Evolutionary conservation across 75 land plant genomes (phyloP).

Genomic region (Pinus albicaulis): DNA sequence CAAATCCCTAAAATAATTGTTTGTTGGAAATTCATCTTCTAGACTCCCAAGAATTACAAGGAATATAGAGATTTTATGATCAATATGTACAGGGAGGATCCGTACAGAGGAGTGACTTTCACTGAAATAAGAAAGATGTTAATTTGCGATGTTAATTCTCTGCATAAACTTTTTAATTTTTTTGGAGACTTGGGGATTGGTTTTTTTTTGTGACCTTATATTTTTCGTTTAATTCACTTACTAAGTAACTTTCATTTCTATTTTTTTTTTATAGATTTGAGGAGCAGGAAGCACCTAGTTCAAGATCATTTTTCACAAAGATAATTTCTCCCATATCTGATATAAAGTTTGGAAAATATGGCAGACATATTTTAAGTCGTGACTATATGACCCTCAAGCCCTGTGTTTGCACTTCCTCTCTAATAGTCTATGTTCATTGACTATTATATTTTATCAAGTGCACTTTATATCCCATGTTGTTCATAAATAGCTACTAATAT

Average conservation of each 20-base stretch:
- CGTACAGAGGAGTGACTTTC: too few relatives aligned
- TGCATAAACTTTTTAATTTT: constrained; percentile 68
- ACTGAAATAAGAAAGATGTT: too few relatives aligned
- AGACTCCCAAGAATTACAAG: too few relatives aligned
- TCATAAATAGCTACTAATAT: neutral
- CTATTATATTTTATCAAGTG: neutral
- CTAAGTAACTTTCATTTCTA: neutral
- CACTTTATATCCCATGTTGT: neutral
- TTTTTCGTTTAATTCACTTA: too few relatives aligned
- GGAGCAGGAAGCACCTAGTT: too few relatives aligned
- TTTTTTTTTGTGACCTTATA: neutral
- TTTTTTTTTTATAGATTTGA: too few relatives aligned
- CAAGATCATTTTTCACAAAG: too few relatives aligned
- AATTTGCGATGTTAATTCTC: constrained; percentile 62
- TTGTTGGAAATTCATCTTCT: too few relatives aligned
- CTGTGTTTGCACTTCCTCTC: neutral
- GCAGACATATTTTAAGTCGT: constrained; percentile 79
- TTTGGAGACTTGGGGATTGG: constrained; percentile 82
- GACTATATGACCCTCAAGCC: constrained; percentile 91
- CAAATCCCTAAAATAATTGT: too few relatives aligned
- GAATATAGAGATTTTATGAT: too few relatives aligned
- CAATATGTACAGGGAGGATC: too few relatives aligned
- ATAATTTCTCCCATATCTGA: too few relatives aligned
- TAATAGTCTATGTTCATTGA: neutral
- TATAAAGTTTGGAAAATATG: constrained; percentile 65